Percentiles rank a stretch among this genome's conserved stretches.
phyloP scores from a whole-genome alignment of 2,329 filamentous ascomycete species.

The Lomentospora prolificans region DNA sequence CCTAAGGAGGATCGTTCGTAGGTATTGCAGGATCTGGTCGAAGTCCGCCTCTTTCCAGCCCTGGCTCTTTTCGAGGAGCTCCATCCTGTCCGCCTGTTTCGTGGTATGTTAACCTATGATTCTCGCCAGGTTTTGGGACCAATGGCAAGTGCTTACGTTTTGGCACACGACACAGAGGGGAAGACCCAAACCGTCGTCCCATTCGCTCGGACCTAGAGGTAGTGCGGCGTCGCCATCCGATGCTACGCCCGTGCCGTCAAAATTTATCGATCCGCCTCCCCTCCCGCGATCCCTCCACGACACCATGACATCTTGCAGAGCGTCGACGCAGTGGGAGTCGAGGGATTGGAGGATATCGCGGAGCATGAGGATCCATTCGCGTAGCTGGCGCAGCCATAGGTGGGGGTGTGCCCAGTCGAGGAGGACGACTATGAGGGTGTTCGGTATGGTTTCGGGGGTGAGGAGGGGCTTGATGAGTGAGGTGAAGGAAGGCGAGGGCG shows the following conservation, averaged over 20 bases:
- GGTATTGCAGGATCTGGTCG: slow-evolving; percentile 86
- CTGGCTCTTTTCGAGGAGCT: slow-evolving; percentile 77
- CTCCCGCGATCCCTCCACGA: slow-evolving; percentile 69
- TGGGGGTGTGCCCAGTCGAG: slow-evolving; percentile 93
- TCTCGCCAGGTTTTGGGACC: no score
- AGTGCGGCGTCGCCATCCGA: slow-evolving; percentile 59
- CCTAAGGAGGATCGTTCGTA: slow-evolving; percentile 81
- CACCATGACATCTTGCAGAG: slow-evolving; percentile 78
- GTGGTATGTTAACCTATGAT: slow-evolving; percentile 3
- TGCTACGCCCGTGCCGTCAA: slow-evolving; percentile 50
- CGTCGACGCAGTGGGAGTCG: slow-evolving; percentile 65
- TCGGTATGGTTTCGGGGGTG: slow-evolving; percentile 71
- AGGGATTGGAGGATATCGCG: slow-evolving; percentile 66
- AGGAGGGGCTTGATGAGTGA: slow-evolving; percentile 76
- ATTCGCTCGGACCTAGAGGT: slow-evolving; percentile 79
- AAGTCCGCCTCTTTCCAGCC: slow-evolving; percentile 96
- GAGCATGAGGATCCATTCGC: slow-evolving; percentile 81
- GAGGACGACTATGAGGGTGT: slow-evolving; percentile 83
- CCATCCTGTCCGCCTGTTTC: slow-evolving; percentile 71
- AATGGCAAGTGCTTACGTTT: no score
- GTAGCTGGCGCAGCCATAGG: slow-evolving; percentile 79
- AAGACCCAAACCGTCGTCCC: slow-evolving; percentile 80
- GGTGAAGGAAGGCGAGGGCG: slow-evolving; percentile 71
- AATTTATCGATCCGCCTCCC: slow-evolving; percentile 49
- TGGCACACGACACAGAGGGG: slow-evolving; percentile 93